Evolutionary conservation across 2,329 filamentous ascomycete genomes (phyloP), one percentile per base, ranked within the genome.

Genomic region (Aspergillus intermedius): DNA sequence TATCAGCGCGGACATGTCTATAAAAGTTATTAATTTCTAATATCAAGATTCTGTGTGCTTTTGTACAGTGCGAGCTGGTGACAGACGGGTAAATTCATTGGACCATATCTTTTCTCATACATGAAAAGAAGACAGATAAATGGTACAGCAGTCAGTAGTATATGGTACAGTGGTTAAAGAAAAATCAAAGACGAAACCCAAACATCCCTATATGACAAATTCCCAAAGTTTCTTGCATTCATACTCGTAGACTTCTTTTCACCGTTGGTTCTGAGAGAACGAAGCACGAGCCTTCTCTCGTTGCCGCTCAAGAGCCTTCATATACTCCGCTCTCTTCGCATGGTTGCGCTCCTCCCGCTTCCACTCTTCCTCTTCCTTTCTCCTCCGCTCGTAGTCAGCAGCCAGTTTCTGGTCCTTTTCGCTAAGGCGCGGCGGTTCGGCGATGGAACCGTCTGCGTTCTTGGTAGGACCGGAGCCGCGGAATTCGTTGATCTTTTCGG

Each of bases 331-430:
- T 40, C 63, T 57, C 5, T 60, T 61, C 15, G 65, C 60, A 45
- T 69, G 63, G 28, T 69, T 70, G 13, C 62, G 59, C 49, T 68
- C 58, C 46, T 68, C 63, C 40, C 67, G 64, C 47, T 64, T 65
- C 35, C 50, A 55, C 8, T 58, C 54, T 25, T 65, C 56, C 30
- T 64, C 57, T 12, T 61, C 56, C 21, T 47, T 56, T 22, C 62
- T 55, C 34, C 56, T 58, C 35, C 56, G 48, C 44, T 68, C 64
- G 25, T 67, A 67, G n/a, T 61, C 52, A n/a, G 51, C 47, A 1
- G 61, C 61, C 10, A 54, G 59, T 45, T 57, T 62, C n/a, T 63
- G 54, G 39, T 68, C 57, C n/a, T 62, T 60, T 32, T 66, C 57
- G 3, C 59, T 63, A 12, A 61, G 49, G 30, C 63, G 58, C 4